Evolutionary conservation across 441 rosid genomes (phyloP).

Genomic region (Populus hybrid): DNA sequence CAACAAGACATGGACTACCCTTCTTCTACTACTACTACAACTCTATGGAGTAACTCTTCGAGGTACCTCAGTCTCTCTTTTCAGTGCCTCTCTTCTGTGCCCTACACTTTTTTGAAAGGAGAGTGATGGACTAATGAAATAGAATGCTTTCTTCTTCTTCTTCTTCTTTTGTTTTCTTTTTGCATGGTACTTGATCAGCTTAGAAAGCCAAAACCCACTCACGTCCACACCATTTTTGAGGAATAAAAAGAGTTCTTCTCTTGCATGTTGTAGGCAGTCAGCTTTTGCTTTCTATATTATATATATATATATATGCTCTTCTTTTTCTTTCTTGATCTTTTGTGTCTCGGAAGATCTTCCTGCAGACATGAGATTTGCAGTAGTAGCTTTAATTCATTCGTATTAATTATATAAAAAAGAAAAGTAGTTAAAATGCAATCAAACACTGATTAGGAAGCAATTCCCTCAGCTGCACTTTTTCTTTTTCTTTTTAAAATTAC

Average conservation of each 20-base stretch:
- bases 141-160: slow-evolving; percentile 12
- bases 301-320: neutral
- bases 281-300: slow-evolving; percentile 30
- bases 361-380: slow-evolving; percentile 20
- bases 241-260: slow-evolving; percentile 17
- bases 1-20: slow-evolving; percentile 46
- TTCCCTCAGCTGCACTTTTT: slow-evolving; percentile 12
- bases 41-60: slow-evolving; percentile 73
- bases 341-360: slow-evolving; percentile 15
- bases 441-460: slow-evolving; percentile 18
- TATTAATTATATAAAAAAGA: slow-evolving; percentile 10
- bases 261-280: slow-evolving; percentile 14
- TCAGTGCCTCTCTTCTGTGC: neutral
- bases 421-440: slow-evolving; percentile 13
- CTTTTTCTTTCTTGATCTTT: slow-evolving; percentile 6
- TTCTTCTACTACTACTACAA: slow-evolving; percentile 30
- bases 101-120: neutral
- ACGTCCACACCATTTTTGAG: slow-evolving; percentile 26
- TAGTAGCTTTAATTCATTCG: slow-evolving; percentile 18
- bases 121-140: neutral
- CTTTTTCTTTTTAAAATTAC: slow-evolving; percentile 22
- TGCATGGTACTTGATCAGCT: slow-evolving; percentile 14
- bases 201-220: slow-evolving; percentile 19
- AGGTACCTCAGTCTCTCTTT: slow-evolving; percentile 38
- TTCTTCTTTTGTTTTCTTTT: slow-evolving; percentile 9